phyloP scores from a whole-genome alignment of 2,329 filamentous ascomycete species.

The Cladorrhinum sp. region DNA sequence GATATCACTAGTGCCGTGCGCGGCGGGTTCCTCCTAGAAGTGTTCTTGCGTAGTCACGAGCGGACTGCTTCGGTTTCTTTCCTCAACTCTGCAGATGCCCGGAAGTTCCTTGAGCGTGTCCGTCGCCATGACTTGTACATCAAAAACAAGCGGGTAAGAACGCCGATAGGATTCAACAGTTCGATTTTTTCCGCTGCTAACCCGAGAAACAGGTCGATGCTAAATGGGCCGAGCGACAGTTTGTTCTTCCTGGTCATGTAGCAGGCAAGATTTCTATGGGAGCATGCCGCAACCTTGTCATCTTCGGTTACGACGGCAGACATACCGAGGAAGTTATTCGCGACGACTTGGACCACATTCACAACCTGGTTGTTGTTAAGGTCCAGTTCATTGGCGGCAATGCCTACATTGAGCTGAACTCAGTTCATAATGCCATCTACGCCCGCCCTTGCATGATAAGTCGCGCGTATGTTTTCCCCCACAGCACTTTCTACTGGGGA shows the following conservation, averaged over 20 bases:
- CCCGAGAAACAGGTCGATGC: slow-evolving; percentile 55
- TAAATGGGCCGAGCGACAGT: slow-evolving; percentile 70
- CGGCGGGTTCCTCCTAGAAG: slow-evolving; percentile 67
- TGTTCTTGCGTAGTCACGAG: slow-evolving; percentile 60
- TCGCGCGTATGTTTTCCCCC: slow-evolving; percentile 41
- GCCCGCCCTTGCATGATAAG: slow-evolving; percentile 77
- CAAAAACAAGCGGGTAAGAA: slow-evolving; percentile 61
- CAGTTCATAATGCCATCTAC: slow-evolving; percentile 70
- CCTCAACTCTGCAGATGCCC: slow-evolving; percentile 59
- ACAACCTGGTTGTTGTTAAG: slow-evolving; percentile 69
- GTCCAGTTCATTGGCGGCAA: slow-evolving; percentile 57
- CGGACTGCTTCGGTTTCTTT: slow-evolving; percentile 67
- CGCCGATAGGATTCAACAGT: not conserved
- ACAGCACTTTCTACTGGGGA: not conserved
- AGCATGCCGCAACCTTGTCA: slow-evolving; percentile 70
- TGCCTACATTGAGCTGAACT: slow-evolving; percentile 72
- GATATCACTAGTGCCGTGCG: slow-evolving; percentile 64
- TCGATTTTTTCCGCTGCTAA: slow-evolving; percentile 4
- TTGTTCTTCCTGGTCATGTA: slow-evolving; percentile 60
- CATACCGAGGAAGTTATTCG: slow-evolving; percentile 64
- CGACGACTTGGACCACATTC: slow-evolving; percentile 76
- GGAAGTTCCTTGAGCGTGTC: slow-evolving; percentile 61
- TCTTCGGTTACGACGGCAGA: slow-evolving; percentile 55
- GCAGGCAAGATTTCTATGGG: slow-evolving; percentile 61
- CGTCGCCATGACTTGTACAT: slow-evolving; percentile 67